These are phyloP conservation scores for Apium graveolens DNA, from an alignment of 129 eudicot species.

Conservation along the genomic window DNA sequence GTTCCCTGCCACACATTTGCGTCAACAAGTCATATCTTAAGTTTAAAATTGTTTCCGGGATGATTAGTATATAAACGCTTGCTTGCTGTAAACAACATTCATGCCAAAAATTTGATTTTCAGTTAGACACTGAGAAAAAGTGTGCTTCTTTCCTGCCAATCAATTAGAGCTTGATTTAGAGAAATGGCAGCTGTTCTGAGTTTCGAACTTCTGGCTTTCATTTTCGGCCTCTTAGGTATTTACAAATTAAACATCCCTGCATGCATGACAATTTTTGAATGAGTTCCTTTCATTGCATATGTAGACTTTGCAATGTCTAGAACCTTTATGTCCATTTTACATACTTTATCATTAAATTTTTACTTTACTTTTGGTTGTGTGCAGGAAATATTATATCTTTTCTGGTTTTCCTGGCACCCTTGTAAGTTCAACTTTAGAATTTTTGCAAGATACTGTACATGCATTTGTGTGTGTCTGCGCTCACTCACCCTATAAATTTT, in stretches of 20 bases:
- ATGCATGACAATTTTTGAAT: background rate
- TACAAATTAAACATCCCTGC: background rate
- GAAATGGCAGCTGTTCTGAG: constrained; percentile 23
- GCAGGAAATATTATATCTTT: constrained; percentile 49
- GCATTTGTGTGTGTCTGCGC: background rate
- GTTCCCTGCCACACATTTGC: background rate
- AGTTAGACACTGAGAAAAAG: background rate
- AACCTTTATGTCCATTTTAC: background rate
- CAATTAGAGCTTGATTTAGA: background rate
- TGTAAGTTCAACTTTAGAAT: constrained; percentile 28
- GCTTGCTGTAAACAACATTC: background rate
- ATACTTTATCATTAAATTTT: background rate
- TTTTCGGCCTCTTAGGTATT: constrained; percentile 49
- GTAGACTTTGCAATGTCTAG: background rate
- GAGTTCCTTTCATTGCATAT: background rate
- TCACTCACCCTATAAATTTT: too few species aligned
- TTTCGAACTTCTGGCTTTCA: constrained; percentile 26
- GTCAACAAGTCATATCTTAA: background rate
- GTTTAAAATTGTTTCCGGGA: background rate
- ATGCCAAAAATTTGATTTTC: background rate
- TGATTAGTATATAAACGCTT: background rate
- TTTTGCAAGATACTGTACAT: background rate
- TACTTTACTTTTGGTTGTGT: background rate
- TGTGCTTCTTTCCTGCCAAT: background rate
- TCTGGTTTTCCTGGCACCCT: constrained; percentile 42